Evolutionary conservation across 75 land plant species (phyloP), one percentile per base, ranked within the genome.

Genomic region (Adiantum capillusveneris): DNA sequence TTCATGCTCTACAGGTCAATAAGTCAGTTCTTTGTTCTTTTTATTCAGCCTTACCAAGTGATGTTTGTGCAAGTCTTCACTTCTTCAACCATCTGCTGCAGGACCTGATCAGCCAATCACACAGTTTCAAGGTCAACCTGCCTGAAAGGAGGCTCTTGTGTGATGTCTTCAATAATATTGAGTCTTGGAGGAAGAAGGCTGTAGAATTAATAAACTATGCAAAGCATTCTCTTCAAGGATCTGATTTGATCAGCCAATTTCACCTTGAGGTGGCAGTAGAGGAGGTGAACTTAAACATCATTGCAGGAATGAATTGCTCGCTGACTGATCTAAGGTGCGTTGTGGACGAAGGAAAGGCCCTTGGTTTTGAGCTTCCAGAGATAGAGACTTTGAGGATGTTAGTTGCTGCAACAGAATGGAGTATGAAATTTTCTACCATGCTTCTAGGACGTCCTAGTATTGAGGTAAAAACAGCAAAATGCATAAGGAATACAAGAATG

Each of bases 171-270:
- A n/a, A 25, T 24, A 41, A 65, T 31, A 63, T 60, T 24, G 2
- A 60, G 19, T 49, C 50, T 25, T 72, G 75, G 75, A 59, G n/a
- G 54, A 18, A 44, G 18, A 44, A 30, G 39, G 75, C 63, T 11
- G 31, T 26, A n/a, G 58, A 1, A 0, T 18, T 72, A 63, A 53
- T 42, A 25, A 21, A 36, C 16, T 41, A 25, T 20, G 42, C 43
- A 3, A 25, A 53, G 5, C 16, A 24, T 5, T 5, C 11, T 6
- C 59, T 34, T 36, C 59, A 31, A 13, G 34, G 3, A 34, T 2
- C 34, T 6, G 2, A 34, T 13, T 14, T 34, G 17, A n/a, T 46
- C 12, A 14, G 31, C 5, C 39, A 58, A 41, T 46, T 46, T 46
- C 22, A n/a, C n/a, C 5, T 12, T 2, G 21, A 53, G 25, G 3